These are phyloP conservation scores for Malassezia restricta DNA, from an alignment of 1,284 basidiomycete genomes.

Conservation along the genomic window DNA sequence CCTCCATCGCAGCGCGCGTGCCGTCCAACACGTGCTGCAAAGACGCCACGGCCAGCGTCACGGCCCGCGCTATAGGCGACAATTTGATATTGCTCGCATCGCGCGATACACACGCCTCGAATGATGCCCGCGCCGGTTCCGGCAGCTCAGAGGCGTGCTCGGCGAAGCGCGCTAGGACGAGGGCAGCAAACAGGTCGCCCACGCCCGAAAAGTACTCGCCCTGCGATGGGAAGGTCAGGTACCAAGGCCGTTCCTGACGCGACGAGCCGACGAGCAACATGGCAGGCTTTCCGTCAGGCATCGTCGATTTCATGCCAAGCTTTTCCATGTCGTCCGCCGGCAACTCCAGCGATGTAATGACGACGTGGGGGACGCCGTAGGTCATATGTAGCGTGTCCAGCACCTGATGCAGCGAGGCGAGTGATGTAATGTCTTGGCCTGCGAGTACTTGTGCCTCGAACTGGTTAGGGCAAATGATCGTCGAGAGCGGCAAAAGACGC, in stretches of 20 bases:
- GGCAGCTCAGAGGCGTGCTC: slow-evolving; percentile 11
- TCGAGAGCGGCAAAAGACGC: slow-evolving; percentile 62
- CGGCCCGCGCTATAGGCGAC: slow-evolving; percentile 50
- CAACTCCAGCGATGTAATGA: slow-evolving; percentile 69
- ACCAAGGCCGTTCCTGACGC: slow-evolving; percentile 48
- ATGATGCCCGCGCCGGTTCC: neutral
- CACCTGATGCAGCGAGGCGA: slow-evolving; percentile 58
- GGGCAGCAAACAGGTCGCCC: slow-evolving; percentile 89
- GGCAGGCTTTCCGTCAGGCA: slow-evolving; percentile 20
- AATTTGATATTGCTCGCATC: too few relatives aligned
- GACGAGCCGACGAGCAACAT: slow-evolving; percentile 46
- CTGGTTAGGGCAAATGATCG: slow-evolving; percentile 92
- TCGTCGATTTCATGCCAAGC: slow-evolving; percentile 19
- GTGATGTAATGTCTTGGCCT: slow-evolving; percentile 53
- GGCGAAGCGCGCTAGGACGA: slow-evolving; percentile 71
- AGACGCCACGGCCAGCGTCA: slow-evolving; percentile 58
- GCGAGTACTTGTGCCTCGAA: slow-evolving; percentile 73
- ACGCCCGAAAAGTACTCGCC: slow-evolving; percentile 91
- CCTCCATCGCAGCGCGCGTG: slow-evolving; percentile 1
- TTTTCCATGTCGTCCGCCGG: slow-evolving; percentile 21
- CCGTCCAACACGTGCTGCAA: slow-evolving; percentile 65
- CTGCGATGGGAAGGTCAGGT: slow-evolving; percentile 65
- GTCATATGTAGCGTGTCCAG: slow-evolving; percentile 62
- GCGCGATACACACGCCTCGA: slow-evolving; percentile 31
- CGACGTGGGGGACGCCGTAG: slow-evolving; percentile 68